Base-by-base conservation (phyloP, 495 filamentous ascomycete genomes). In the Aspergillus sclerotioniger region DNA sequence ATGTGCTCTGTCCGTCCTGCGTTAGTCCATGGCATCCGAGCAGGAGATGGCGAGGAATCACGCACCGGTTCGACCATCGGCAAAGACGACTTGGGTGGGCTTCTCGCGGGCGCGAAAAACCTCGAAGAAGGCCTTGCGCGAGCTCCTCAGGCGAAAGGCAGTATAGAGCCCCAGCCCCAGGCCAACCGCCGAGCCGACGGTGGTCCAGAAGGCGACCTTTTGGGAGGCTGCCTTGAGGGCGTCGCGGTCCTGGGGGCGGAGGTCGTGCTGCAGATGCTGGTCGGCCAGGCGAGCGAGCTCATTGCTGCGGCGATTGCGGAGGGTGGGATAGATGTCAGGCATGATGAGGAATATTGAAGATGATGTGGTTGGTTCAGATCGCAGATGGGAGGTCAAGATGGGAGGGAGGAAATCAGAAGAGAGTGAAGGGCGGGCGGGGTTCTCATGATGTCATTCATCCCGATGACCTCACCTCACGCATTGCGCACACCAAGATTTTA, bases 261-360 rank as follows among this genome's bases (percentile, higher is more conserved):
- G 78, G 60, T 88, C 86, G 54, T 87, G 78, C 53, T 89, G 73
- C 32, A 87, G 53, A 69, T 89, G 87, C 51, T 84, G 66, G 56
- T 88, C 82, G 29, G 84, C 85, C 10, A 90, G 78, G 21, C 72
- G 68, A 53, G 71, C 67, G 19, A 90, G 77, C 33, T 86, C 82
- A 51, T 80, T 67, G 55, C 73, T 75, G 47, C 80, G 70, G 51
- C 72, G 72, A 57, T 74, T 76, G 53, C 86, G 82, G 65, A 87
- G 75, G 48, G 78, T 60, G 49, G 85, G 82, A 48, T 88, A 67
- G 0, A 81, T 82, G 50, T 84, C 78, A 20, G 76, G 61, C 70
- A 75, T 75, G 32, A 3, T 49, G 20, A 25, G 25, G n/a, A n/a
- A n/a, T n/a, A n/a, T n/a, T n/a, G n/a, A n/a, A n/a, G n/a, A n/a